Evolutionary conservation across 495 filamentous ascomycete species (phyloP).

Genomic region (Aspergillus steynii): DNA sequence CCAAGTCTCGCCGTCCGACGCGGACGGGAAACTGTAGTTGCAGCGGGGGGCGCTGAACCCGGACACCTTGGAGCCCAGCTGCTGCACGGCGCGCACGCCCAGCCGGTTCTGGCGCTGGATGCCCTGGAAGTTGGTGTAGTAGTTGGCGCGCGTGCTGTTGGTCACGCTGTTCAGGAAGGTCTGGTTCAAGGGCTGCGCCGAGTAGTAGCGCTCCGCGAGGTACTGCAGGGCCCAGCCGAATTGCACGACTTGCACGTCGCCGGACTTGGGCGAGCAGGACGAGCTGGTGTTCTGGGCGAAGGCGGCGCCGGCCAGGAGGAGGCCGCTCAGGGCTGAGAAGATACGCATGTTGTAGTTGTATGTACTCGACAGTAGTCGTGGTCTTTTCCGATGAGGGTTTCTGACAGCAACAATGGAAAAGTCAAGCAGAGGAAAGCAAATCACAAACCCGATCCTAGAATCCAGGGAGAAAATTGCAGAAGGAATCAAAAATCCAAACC

Average conservation of each 20-base stretch:
- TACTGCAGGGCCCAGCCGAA: constrained; percentile 29
- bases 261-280: constrained; percentile 23
- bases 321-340: constrained; percentile 16
- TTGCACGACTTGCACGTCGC: constrained; percentile 25
- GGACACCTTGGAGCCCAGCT: constrained; percentile 17
- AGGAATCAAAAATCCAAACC: neutral
- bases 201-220: constrained; percentile 29
- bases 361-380: neutral
- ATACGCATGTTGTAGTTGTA: constrained; percentile 20
- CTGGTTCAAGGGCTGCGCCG: constrained; percentile 24
- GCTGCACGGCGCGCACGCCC: constrained; percentile 26
- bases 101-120: constrained; percentile 29
- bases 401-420: neutral
- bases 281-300: constrained; percentile 16
- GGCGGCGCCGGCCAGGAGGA: constrained; percentile 25
- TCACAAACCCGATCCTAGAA: too few species aligned
- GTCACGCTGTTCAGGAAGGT: constrained; percentile 24
- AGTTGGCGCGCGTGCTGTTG: constrained; percentile 20
- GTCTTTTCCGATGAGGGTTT: neutral
- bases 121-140: constrained; percentile 28
- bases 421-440: neutral
- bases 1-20: constrained; percentile 20
- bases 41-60: constrained; percentile 26
- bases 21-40: constrained; percentile 24
- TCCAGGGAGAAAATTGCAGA: neutral